These are phyloP conservation scores for Vigna mungo DNA, from an alignment of 306 rosid species.

Conservation along the genomic window DNA sequence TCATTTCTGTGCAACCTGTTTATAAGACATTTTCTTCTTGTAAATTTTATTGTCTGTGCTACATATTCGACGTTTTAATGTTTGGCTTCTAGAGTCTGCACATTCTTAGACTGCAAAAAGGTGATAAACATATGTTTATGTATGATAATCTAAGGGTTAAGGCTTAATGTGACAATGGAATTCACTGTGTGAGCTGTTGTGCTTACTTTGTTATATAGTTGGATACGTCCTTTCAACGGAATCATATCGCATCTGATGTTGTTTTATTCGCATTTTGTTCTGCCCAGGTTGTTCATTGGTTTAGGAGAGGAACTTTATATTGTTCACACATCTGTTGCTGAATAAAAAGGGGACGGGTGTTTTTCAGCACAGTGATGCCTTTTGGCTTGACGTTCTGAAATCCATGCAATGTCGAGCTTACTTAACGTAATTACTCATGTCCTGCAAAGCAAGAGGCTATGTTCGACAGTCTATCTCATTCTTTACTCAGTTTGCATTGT, in stretches of 20 bases:
- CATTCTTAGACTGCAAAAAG: background rate
- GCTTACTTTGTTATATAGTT: conserved; percentile 20
- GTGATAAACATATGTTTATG: background rate
- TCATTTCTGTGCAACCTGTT: conserved; percentile 1
- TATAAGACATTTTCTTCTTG: conserved; percentile 5
- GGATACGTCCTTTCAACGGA: conserved; percentile 23
- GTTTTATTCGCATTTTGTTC: conserved; percentile 44
- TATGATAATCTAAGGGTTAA: conserved; percentile 1
- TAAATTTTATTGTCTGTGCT: background rate
- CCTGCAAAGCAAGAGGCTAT: conserved; percentile 27
- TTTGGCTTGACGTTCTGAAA: conserved; percentile 51
- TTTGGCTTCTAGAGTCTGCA: background rate
- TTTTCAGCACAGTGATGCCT: conserved; percentile 42
- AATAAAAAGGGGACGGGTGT: background rate
- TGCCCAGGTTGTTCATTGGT: conserved; percentile 48
- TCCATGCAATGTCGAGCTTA: conserved; percentile 66
- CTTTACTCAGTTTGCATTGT: conserved; percentile 1
- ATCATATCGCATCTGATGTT: conserved; percentile 11
- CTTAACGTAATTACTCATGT: conserved; percentile 54
- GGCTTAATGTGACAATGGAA: background rate
- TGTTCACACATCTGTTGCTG: background rate
- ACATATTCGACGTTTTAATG: background rate
- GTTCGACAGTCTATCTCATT: background rate
- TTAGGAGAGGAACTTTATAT: conserved; percentile 27
- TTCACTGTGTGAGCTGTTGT: background rate